These are phyloP conservation scores for Hymenoscyphus occultus DNA, from an alignment of 2,329 filamentous ascomycete species.

Conservation along the genomic window DNA sequence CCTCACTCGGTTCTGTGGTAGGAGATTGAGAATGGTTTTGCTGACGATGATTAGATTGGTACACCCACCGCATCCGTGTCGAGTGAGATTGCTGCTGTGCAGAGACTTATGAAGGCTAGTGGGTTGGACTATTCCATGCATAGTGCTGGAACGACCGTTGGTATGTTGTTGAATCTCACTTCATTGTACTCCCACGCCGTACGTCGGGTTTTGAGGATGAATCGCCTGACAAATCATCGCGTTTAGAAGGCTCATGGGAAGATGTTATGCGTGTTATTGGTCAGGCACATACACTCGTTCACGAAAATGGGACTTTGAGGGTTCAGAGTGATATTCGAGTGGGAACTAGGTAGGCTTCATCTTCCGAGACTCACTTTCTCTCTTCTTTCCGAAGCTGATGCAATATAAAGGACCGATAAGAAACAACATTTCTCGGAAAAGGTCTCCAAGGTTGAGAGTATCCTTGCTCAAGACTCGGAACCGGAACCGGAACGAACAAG, in stretches of 20 bases:
- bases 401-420: slow-evolving; percentile 10
- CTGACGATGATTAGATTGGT: slow-evolving; percentile 58
- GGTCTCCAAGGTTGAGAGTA: slow-evolving; percentile 13
- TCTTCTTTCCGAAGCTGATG: background rate
- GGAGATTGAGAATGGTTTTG: no score
- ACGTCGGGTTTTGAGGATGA: no score
- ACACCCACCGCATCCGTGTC: slow-evolving; percentile 74
- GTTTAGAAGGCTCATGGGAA: slow-evolving; percentile 83
- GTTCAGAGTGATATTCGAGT: slow-evolving; percentile 88
- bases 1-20: no score
- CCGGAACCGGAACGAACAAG: background rate
- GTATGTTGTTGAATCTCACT: background rate
- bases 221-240: no score
- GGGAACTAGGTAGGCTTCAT: slow-evolving; percentile 58
- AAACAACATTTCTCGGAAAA: slow-evolving; percentile 15
- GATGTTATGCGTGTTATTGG: slow-evolving; percentile 81
- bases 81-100: slow-evolving; percentile 82
- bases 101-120: slow-evolving; percentile 76
- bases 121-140: slow-evolving; percentile 87
- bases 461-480: slow-evolving; percentile 7
- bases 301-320: slow-evolving; percentile 71
- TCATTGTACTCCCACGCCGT: background rate
- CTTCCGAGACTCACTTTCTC: background rate
- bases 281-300: slow-evolving; percentile 78
- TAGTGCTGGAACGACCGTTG: slow-evolving; percentile 56